Percentiles rank a stretch among this genome's conserved stretches.
phyloP scores from a whole-genome alignment of 768 basidiomycete species.

The Boletus sp. region DNA sequence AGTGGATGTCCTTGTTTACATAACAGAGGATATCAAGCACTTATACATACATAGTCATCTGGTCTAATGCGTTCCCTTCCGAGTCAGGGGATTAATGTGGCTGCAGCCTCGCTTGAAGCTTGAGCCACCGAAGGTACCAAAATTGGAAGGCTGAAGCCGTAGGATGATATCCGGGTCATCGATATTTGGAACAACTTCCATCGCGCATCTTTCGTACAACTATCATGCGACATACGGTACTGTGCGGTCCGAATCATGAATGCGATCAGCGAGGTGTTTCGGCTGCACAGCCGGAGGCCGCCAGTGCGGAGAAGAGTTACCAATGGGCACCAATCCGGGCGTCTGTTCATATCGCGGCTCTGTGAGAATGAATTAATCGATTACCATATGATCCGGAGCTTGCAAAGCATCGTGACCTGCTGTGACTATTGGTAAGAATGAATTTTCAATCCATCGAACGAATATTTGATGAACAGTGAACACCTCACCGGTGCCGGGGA shows the following conservation, averaged over 20 bases:
- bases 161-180: neutral
- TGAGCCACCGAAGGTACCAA: neutral
- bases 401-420: neutral
- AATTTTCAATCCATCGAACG: too few relatives aligned
- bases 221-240: neutral
- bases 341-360: neutral
- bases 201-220: neutral
- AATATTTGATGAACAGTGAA: too few relatives aligned
- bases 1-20: too few relatives aligned
- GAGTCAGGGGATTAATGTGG: too few relatives aligned
- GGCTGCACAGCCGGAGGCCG: neutral
- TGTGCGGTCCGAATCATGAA: neutral
- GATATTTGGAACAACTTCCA: neutral
- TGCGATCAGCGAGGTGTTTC: neutral
- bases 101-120: neutral
- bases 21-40: neutral
- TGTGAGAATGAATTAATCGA: neutral
- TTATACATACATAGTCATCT: neutral
- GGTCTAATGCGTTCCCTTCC: neutral
- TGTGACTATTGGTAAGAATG: neutral
- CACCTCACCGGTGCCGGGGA: neutral
- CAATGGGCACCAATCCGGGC: neutral
- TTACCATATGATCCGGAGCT: conserved; percentile 2
- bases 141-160: neutral
- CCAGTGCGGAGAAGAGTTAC: neutral